A percentile compares a stretch with the other conserved stretches of the same genome.
Evolutionary conservation across 306 rosid genomes (phyloP).

Genomic region (Vicia faba): DNA sequence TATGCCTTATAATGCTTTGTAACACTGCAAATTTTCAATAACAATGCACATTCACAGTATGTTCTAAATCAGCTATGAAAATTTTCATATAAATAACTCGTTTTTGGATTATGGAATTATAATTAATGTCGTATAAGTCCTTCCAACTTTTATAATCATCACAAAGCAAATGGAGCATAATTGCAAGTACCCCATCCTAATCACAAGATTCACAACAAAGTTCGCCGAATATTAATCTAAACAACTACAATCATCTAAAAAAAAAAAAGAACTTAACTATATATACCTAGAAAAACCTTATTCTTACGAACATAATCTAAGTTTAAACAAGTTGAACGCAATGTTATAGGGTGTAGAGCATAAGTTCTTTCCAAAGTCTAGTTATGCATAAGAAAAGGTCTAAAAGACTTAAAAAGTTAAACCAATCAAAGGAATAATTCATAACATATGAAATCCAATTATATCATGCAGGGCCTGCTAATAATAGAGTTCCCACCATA

Average conservation of each 20-base stretch:
- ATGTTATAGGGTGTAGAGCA: background rate
- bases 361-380: background rate
- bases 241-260: conserved; percentile 2
- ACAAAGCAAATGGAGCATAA: conserved; percentile 10
- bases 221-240: background rate
- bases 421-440: conserved; percentile 1
- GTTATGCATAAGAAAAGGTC: too few relatives aligned
- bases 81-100: conserved; percentile 12
- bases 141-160: conserved; percentile 9
- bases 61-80: conserved; percentile 3
- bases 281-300: conserved; percentile 1
- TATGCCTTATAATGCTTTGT: background rate
- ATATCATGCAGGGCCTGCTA: background rate
- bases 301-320: background rate
- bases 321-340: conserved; percentile 4
- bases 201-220: conserved; percentile 8
- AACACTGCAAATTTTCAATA: conserved; percentile 10
- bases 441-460: conserved; percentile 4
- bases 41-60: conserved; percentile 11
- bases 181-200: background rate
- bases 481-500: conserved; percentile 1
- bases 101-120: background rate
- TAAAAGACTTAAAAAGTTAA: background rate
- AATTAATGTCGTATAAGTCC: background rate
- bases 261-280: background rate